Percentiles rank a stretch among this genome's conserved stretches.
These are phyloP conservation scores for Mycosphaerella sp. DNA, from an alignment of 2,329 filamentous ascomycete genomes.

Conservation along the genomic window DNA sequence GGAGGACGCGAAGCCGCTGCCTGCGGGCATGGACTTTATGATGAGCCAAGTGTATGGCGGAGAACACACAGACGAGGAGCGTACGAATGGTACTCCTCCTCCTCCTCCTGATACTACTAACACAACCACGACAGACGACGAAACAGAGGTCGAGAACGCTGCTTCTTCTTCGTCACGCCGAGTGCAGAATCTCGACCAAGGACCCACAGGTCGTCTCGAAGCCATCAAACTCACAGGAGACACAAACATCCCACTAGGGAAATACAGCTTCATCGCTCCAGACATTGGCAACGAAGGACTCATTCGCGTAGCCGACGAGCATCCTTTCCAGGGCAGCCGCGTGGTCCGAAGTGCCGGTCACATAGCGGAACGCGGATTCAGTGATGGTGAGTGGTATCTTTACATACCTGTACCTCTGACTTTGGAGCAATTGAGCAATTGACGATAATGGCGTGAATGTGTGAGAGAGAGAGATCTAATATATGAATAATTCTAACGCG, in stretches of 20 bases:
- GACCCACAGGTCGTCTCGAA: conserved; percentile 63
- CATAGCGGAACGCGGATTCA: conserved; percentile 66
- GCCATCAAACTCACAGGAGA: conserved; percentile 91
- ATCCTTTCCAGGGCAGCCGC: conserved; percentile 60
- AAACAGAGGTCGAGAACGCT: not conserved
- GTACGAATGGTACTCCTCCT: too few species aligned
- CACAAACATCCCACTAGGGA: conserved; percentile 78
- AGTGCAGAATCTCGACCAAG: conserved; percentile 6
- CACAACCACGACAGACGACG: not conserved
- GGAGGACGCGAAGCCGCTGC: conserved; percentile 34
- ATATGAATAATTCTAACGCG: conserved; percentile 2
- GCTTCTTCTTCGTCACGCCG: not conserved
- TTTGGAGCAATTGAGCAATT: too few species aligned
- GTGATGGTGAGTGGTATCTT: conserved; percentile 50
- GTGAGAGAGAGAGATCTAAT: not conserved
- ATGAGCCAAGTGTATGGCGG: conserved; percentile 29
- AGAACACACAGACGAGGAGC: conserved; percentile 12
- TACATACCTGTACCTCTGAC: too few species aligned
- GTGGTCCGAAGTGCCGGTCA: conserved; percentile 71
- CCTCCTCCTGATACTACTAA: not conserved
- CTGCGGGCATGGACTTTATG: conserved; percentile 33
- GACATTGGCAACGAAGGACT: conserved; percentile 66
- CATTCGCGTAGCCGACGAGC: conserved; percentile 57
- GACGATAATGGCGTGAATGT: too few species aligned
- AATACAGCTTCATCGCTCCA: conserved; percentile 72